Base-by-base conservation (phyloP, 805 yeast genomes). In the Metschnikowia peoriensis region DNA sequence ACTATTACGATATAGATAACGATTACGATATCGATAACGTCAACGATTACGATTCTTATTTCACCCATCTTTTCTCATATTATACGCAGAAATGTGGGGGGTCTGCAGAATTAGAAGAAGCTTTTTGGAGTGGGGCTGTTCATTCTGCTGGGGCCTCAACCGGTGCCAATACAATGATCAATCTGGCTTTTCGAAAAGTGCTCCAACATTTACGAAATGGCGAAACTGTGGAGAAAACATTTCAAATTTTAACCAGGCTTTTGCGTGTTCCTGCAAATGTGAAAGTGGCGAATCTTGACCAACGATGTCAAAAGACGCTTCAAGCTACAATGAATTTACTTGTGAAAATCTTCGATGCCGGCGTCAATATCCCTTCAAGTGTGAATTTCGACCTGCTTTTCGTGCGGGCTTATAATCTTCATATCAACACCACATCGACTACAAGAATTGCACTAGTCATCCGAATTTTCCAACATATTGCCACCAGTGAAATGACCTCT, bases 81-180 rank as follows among this genome's bases (percentile, higher is more conserved):
- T 72, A 62, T 34, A 10, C 28, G 37, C 14, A 10, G 3, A 27
- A 16, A 12, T 32, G 16, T 1, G 41, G 28, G 9, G 44, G 38
- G 2, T 9, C 29, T 2, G 10, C 37, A 2, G 37, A 37, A 10
- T 4, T n/a, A n/a, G 11, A 15, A 14, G 40, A 69, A 0, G 46
- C 58, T 49, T 80, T 86, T 53, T 81, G 85, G 85, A 75, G 67
- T 58, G 90, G 90, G 0, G 71, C 74, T 45, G 61, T 72, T 0
- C 76, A 80, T 55, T 76, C 82, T 6, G 77, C 77, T 9, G 93
- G 89, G 6, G 84, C 88, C 0, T 16, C 62, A 6, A 77, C 81
- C 22, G 81, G 85, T 0, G 72, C 79, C 7, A 79, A 77, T 49
- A 53, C 64, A 0, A 71, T 79, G 14, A 71, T 83, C 1, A 72